phyloP scores from a whole-genome alignment of 192 early-diverging fungal species.

The Coemansia sp. region DNA sequence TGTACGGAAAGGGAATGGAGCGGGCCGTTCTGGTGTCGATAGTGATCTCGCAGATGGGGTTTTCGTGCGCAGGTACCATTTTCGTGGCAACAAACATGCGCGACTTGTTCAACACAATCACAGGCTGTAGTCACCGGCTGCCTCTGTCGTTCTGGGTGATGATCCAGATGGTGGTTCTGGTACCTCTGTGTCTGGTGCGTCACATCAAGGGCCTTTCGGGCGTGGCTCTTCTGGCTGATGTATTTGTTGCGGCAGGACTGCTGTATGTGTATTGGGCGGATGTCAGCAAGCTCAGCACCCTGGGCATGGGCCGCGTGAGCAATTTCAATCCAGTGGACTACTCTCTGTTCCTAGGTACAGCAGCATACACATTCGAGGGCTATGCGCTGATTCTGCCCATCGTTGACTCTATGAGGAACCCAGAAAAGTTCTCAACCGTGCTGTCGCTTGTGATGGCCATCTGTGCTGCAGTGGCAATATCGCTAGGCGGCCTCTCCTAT shows the following conservation, averaged over 20 bases:
- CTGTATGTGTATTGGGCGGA: constrained; percentile 81
- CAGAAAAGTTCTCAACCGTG: constrained; percentile 77
- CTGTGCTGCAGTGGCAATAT: constrained; percentile 74
- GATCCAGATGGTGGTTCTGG: constrained; percentile 68
- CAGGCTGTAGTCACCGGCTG: constrained; percentile 60
- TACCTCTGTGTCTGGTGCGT: constrained; percentile 85
- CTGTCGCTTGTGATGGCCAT: constrained; percentile 73
- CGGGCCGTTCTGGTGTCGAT: constrained; percentile 63
- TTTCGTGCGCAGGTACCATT: constrained; percentile 81
- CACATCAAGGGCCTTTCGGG: constrained; percentile 84
- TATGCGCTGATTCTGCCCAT: constrained; percentile 79
- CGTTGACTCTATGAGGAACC: constrained; percentile 77
- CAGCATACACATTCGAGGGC: constrained; percentile 87
- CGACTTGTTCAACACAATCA: constrained; percentile 67
- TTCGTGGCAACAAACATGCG: constrained; percentile 86
- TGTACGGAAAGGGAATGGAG: constrained; percentile 63
- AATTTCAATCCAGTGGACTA: constrained; percentile 75
- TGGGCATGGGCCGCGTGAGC: constrained; percentile 62
- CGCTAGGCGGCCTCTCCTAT: constrained; percentile 80
- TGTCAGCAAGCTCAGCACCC: constrained; percentile 59
- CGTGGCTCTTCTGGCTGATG: constrained; percentile 85
- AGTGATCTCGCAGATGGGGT: constrained; percentile 78
- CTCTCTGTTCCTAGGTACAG: constrained; percentile 90
- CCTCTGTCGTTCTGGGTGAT: constrained; percentile 72
- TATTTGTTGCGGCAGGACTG: constrained; percentile 86